Conservation (phyloP, 1,284 basidiomycete species). For the Malassezia slooffiae region DNA sequence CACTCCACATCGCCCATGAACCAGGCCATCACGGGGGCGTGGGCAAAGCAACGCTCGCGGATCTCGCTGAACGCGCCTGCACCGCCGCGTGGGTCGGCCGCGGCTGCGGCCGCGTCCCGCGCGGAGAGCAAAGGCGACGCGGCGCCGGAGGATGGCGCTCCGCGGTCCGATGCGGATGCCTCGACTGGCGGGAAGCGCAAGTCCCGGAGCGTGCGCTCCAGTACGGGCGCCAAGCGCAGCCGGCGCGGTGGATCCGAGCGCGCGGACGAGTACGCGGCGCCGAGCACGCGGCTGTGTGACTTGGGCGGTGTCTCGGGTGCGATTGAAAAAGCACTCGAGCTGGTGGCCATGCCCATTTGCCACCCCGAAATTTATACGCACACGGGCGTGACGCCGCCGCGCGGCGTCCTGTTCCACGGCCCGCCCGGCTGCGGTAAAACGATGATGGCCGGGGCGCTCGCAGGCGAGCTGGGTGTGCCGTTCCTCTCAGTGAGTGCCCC, state of each 20-base stretch:
- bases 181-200: constrained; percentile 28
- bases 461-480: constrained; percentile 66
- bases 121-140: constrained; percentile 9
- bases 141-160: constrained; percentile 11
- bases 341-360: constrained; percentile 83
- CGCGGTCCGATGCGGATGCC: constrained; percentile 9
- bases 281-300: constrained; percentile 63
- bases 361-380: constrained; percentile 92
- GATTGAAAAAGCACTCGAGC: constrained; percentile 84
- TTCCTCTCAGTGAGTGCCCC: constrained; percentile 90
- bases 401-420: constrained; percentile 87
- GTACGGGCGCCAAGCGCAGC: constrained; percentile 20
- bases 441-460: constrained; percentile 56
- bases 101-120: constrained; percentile 23
- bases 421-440: constrained; percentile 89
- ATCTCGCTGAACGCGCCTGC: constrained; percentile 33
- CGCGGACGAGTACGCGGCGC: constrained; percentile 47
- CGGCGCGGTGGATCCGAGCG: no score
- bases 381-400: constrained; percentile 80
- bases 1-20: constrained; percentile 34
- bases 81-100: constrained; percentile 30
- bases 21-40: constrained; percentile 34
- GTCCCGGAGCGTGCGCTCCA: constrained; percentile 21
- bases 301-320: constrained; percentile 76
- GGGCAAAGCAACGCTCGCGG: constrained; percentile 29